Conservation (phyloP, 768 basidiomycete species). For the Daedaleopsis nitida region DNA sequence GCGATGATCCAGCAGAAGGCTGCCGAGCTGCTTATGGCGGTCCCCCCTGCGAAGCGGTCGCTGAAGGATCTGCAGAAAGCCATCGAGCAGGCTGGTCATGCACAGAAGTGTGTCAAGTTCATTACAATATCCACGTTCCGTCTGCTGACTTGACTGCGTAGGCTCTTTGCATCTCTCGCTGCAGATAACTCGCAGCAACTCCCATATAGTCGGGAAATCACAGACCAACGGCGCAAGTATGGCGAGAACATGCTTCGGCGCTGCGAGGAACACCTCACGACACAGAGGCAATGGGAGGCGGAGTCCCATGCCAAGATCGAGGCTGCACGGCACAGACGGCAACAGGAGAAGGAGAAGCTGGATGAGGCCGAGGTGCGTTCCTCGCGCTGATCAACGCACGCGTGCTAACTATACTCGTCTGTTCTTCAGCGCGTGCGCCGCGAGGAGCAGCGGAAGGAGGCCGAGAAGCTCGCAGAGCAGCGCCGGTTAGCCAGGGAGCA, state of each 20-base stretch:
- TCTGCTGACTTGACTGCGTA: conserved; percentile 30
- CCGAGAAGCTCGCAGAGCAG: conserved; percentile 79
- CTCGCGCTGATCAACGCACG: background rate
- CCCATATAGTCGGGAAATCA: conserved; percentile 85
- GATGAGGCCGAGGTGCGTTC: conserved; percentile 65
- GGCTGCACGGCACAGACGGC: conserved; percentile 72
- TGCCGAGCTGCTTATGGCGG: conserved; percentile 81
- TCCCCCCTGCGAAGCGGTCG: conserved; percentile 75
- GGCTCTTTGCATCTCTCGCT: conserved; percentile 84
- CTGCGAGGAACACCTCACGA: conserved; percentile 75
- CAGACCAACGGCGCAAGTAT: conserved; percentile 88
- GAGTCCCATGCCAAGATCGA: conserved; percentile 76
- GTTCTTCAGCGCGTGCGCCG: conserved; percentile 53
- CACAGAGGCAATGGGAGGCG: conserved; percentile 70
- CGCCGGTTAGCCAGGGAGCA: conserved; percentile 77
- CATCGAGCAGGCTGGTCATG: conserved; percentile 79
- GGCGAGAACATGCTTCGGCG: conserved; percentile 84
- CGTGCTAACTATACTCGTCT: background rate
- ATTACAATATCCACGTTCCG: background rate
- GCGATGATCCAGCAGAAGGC: conserved; percentile 99
- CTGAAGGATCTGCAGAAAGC: conserved; percentile 78
- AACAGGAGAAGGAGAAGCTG: conserved; percentile 72
- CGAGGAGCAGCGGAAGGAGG: conserved; percentile 67
- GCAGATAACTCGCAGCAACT: conserved; percentile 66
- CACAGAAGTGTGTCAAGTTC: conserved; percentile 67